phyloP scores from a whole-genome alignment of 805 yeast species.

The Suhomyces sp. region DNA sequence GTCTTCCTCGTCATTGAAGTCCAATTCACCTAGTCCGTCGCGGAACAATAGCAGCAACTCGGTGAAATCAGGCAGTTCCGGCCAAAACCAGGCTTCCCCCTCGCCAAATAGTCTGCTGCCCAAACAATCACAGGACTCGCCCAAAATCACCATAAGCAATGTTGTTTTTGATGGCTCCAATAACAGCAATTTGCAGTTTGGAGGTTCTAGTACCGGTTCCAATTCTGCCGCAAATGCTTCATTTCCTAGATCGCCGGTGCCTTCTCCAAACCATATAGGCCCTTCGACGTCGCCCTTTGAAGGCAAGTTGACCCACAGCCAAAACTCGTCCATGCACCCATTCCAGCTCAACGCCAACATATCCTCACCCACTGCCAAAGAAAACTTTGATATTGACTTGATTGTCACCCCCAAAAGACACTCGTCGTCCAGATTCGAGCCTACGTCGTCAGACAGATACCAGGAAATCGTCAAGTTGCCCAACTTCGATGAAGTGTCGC shows the following conservation, averaged over 20 bases:
- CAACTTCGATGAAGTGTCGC: conserved; percentile 77
- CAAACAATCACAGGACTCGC: conserved; percentile 16
- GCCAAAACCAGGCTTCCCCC: conserved; percentile 1
- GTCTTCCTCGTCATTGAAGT: conserved; percentile 23
- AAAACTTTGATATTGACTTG: conserved; percentile 72
- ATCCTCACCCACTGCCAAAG: conserved; percentile 56
- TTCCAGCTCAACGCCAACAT: conserved; percentile 54
- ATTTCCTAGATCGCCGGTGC: conserved; percentile 21
- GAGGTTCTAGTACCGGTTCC: neutral
- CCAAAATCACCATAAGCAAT: conserved; percentile 19
- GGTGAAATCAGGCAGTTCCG: conserved; percentile 13
- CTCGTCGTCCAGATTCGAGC: conserved; percentile 87
- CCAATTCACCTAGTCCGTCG: conserved; percentile 34
- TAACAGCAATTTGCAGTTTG: conserved; percentile 2
- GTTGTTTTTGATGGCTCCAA: conserved; percentile 8
- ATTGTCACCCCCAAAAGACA: conserved; percentile 82
- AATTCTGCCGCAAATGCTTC: conserved; percentile 10
- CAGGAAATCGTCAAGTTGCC: conserved; percentile 71
- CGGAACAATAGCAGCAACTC: conserved; percentile 27
- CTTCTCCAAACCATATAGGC: conserved; percentile 11
- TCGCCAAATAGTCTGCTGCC: conserved; percentile 17
- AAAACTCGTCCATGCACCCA: conserved; percentile 27
- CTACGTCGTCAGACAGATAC: conserved; percentile 44
- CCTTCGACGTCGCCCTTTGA: conserved; percentile 8
- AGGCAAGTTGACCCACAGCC: conserved; percentile 8